Base-by-base conservation (phyloP, 2,329 filamentous ascomycete genomes). In the Botrytis squamosa region DNA sequence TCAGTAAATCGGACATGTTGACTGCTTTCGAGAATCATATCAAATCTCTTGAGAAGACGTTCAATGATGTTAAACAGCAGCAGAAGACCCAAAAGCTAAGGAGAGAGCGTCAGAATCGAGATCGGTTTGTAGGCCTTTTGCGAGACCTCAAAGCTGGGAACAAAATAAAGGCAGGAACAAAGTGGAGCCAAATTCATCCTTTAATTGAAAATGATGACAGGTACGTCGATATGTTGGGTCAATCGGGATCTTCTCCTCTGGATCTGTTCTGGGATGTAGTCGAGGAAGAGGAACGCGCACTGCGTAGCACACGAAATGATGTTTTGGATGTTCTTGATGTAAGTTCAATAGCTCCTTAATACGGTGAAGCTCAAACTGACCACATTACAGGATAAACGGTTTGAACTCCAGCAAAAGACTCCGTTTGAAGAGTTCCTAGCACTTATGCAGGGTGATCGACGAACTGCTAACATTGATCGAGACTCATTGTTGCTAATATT, bases 191-290 rank as follows among this genome's bases (percentile, higher is more conserved):
- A 74, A 87, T 98, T 76, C 86, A 92, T 77, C 89, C 92, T 0
- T 82, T 92, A 66, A 88, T 99, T 77, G 89, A 93, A 78, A 86
- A 92, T 72, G 96, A 99, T 80, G 88, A 91, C 66, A 93, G 95
- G 77, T 98, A 97, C 83, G 87, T 86, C 78, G 90, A 90, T 76
- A 94, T 97, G 86, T 88, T 95, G 74, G 95, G 94, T 70, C 93
- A 97, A 81, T 84, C 88, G 74, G 95, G 95, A 73, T 97, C 95
- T 7, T 92, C 90, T 7, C 93, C 96, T 22, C 87, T 97, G 77
- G 94, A 98, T 80, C 86, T 99, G 10, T 98, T 99, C 85, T 98
- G 95, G 94, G 96, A 99, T 81, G 86, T 95, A 66, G 88, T 98
- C 40, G 96, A 98, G 82, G 94, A 97, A 82, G 94, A 98, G 82